Conservation (phyloP, 2,329 filamentous ascomycete species). For the Ceratocystis colombiana region DNA sequence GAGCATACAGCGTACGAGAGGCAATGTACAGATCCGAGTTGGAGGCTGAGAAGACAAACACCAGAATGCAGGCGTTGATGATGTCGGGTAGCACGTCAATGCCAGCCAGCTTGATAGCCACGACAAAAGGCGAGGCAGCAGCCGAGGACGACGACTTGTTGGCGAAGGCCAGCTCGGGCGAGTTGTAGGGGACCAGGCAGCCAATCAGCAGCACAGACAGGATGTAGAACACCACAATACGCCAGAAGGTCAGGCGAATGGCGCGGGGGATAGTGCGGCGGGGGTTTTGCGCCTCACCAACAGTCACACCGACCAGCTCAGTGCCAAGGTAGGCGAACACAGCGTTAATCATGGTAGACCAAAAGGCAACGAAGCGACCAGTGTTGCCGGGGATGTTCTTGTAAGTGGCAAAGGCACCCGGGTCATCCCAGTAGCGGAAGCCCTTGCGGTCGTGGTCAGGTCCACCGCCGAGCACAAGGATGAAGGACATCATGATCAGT, state of each 20-base stretch:
- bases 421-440: constrained; percentile 56
- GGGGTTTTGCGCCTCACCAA: constrained; percentile 70
- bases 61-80: constrained; percentile 61
- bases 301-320: constrained; percentile 67
- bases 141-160: constrained; percentile 40
- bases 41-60: constrained; percentile 67
- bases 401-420: constrained; percentile 46
- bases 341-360: constrained; percentile 63
- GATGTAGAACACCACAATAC: constrained; percentile 72
- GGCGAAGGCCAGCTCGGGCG: constrained; percentile 48
- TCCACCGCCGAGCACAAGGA: constrained; percentile 56
- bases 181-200: constrained; percentile 67
- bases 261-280: constrained; percentile 65
- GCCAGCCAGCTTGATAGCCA: constrained; percentile 55
- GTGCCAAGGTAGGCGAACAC: constrained; percentile 72
- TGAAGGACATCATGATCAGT: constrained; percentile 54
- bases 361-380: constrained; percentile 53
- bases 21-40: constrained; percentile 73
- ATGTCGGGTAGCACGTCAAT: constrained; percentile 55
- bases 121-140: constrained; percentile 63
- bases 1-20: constrained; percentile 60
- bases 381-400: constrained; percentile 35
- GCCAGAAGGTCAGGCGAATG: constrained; percentile 71
- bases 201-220: constrained; percentile 63
- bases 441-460: constrained; percentile 52